Conservation (phyloP, 148 eudicot species). For the Cornus kousa region DNA sequence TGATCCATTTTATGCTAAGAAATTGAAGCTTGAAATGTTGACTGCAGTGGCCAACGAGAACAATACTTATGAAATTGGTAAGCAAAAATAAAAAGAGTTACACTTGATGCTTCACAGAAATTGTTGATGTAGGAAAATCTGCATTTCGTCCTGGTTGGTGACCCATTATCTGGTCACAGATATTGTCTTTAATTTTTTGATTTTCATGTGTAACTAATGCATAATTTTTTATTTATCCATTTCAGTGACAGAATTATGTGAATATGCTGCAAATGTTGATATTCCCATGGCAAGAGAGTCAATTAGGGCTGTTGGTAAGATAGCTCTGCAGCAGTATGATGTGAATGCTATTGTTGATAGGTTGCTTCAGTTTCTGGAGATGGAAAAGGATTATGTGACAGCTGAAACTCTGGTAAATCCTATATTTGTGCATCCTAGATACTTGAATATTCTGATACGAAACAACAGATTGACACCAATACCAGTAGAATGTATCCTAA, state of each 20-base stretch:
- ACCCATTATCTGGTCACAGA: neutral
- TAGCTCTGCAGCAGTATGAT: constrained; percentile 97
- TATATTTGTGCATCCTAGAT: neutral
- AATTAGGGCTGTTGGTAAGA: constrained; percentile 97
- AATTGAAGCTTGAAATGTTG: constrained; percentile 98
- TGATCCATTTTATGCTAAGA: constrained; percentile 95
- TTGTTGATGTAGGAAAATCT: constrained; percentile 2
- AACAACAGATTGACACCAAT: neutral
- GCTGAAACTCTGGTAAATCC: constrained; percentile 93
- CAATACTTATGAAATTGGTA: constrained; percentile 96
- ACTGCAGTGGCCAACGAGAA: constrained; percentile 95
- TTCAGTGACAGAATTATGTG: constrained; percentile 97
- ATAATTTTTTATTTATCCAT: constrained; percentile 21
- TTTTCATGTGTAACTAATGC: constrained; percentile 18
- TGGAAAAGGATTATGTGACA: constrained; percentile 97
- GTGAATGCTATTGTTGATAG: constrained; percentile 99
- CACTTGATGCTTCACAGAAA: constrained; percentile 6
- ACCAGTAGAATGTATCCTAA: neutral
- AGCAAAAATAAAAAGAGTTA: constrained; percentile 10
- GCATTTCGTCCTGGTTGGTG: constrained; percentile 5
- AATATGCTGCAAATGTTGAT: constrained; percentile 98
- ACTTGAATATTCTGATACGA: neutral
- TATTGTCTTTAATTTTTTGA: constrained; percentile 1
- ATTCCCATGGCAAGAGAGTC: constrained; percentile 96
- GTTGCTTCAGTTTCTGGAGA: constrained; percentile 97